phyloP scores from a whole-genome alignment of 768 basidiomycete genomes.

The Mycena capillaripes region DNA sequence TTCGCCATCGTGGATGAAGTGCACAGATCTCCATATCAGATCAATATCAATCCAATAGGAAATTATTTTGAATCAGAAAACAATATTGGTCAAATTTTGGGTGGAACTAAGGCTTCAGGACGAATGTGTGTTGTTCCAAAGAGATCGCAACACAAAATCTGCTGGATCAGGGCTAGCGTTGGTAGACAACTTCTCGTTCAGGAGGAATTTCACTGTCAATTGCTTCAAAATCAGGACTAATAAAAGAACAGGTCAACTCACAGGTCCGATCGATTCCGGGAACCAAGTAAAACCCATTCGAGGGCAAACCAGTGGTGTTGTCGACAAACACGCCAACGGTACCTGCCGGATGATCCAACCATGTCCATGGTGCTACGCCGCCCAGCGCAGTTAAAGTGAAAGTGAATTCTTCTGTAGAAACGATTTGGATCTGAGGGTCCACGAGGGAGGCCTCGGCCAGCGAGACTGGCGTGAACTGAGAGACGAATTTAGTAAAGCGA shows the following conservation, averaged over 20 bases:
- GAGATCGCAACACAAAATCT: slow-evolving; percentile 64
- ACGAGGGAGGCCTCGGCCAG: slow-evolving; percentile 60
- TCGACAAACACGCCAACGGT: slow-evolving; percentile 69
- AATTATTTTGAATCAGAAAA: no score
- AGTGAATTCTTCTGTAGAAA: slow-evolving; percentile 48
- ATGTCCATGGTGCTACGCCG: slow-evolving; percentile 70
- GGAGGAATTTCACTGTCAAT: slow-evolving; percentile 55
- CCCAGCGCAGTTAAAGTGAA: slow-evolving; percentile 67
- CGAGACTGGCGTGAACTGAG: slow-evolving; percentile 66
- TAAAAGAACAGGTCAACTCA: slow-evolving; percentile 43
- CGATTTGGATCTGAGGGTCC: slow-evolving; percentile 62
- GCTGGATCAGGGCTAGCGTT: slow-evolving; percentile 52
- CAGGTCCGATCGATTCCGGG: slow-evolving; percentile 66
- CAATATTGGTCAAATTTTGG: no score
- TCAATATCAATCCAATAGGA: no score
- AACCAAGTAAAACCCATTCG: slow-evolving; percentile 69
- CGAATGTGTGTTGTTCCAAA: slow-evolving; percentile 68
- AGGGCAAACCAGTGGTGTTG: slow-evolving; percentile 52
- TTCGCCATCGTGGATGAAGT: no score
- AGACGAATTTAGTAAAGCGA: neutral
- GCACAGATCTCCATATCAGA: no score
- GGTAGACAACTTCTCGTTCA: slow-evolving; percentile 55
- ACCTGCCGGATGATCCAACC: slow-evolving; percentile 72
- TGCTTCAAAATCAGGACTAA: neutral
- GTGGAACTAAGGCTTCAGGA: no score